Base-by-base conservation (phyloP, 1,284 basidiomycete species). In the Apiotrichum porosum region DNA sequence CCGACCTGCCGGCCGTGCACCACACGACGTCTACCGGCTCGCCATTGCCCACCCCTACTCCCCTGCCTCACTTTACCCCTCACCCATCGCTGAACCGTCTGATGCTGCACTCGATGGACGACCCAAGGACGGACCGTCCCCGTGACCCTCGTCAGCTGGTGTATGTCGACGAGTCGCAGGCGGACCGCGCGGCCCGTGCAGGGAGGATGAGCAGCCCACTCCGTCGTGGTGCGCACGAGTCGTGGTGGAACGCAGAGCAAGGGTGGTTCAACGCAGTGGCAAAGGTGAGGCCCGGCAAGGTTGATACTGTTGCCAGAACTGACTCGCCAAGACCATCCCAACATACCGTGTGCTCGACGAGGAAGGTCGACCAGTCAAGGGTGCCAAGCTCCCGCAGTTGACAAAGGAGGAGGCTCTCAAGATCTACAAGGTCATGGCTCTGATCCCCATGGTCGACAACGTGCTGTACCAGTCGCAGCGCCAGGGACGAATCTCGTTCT, bases 401-500 rank as follows among this genome's bases (percentile, higher is more conserved):
- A 82, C 84, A 61, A 78, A 84, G 68, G 77, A 79, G 22, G 77
- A 85, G 60, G 86, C 86, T n/a, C 78, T 80, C 42, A 81, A 75
- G 63, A 76, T 92, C 79, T 86, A 92, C 63, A 82, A 86, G 69
- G 78, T 83, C 49, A 92, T 92, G 88, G 81, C 83, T 30, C 78
- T 91, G 19, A 76, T 94, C 34, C 91, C 91, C 0, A 82, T 83
- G 30, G 77, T 94, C 63, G 91, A 95, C 73, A 91, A 84, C 56
- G 78, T 93, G 22, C 78, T 95, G 18, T 89, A 92, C 74, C 93
- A 92, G 63, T 83, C 92, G 3, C 91, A 95, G 68, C 80, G 91
- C 15, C 91, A 95, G 72, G 91, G 91, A 23, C 88, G 92, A 65
- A 91, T 93, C 61, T 88, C 87, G 6, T 95, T 95, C 74, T 93